Conservation (phyloP, 1,139 yeast genomes). For the Taphrina betulina region DNA sequence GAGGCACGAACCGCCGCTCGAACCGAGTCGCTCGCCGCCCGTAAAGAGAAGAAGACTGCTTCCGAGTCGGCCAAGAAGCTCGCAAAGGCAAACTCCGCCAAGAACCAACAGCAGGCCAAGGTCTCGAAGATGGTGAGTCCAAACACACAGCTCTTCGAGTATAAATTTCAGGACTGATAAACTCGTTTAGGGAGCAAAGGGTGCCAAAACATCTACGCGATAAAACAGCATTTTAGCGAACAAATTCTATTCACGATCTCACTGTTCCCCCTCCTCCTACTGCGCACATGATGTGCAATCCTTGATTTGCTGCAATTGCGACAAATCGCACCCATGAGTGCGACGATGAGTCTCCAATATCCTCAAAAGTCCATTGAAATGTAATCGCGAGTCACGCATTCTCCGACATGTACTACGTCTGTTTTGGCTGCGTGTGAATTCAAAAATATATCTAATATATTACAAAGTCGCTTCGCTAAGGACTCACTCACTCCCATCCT, state of each 20-base stretch:
- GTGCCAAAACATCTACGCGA: conserved; percentile 11
- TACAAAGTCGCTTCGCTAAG: too few relatives aligned
- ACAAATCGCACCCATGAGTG: background rate
- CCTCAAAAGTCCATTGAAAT: too few relatives aligned
- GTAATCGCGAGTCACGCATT: too few relatives aligned
- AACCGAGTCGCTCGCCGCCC: conserved; percentile 84
- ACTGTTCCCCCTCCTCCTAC: background rate
- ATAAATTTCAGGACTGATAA: background rate
- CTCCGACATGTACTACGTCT: too few relatives aligned
- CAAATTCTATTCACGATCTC: conserved; percentile 10
- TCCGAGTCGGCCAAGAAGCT: conserved; percentile 91
- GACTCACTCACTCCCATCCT: too few relatives aligned
- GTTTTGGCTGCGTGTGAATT: too few relatives aligned
- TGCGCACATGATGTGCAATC: too few relatives aligned
- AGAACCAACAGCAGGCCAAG: conserved; percentile 60
- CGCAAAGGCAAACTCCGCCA: conserved; percentile 83
- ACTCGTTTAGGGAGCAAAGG: conserved; percentile 8
- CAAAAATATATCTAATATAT: too few relatives aligned
- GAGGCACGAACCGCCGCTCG: conserved; percentile 98
- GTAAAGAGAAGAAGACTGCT: conserved; percentile 92
- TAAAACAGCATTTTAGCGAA: conserved; percentile 22
- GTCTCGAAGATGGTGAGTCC: conserved; percentile 45
- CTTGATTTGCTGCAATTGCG: too few relatives aligned
- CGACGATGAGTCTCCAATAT: too few relatives aligned
- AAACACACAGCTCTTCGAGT: background rate